These are phyloP conservation scores for Brassica juncea DNA, from an alignment of 345 rosid genomes.

Conservation along the genomic window DNA sequence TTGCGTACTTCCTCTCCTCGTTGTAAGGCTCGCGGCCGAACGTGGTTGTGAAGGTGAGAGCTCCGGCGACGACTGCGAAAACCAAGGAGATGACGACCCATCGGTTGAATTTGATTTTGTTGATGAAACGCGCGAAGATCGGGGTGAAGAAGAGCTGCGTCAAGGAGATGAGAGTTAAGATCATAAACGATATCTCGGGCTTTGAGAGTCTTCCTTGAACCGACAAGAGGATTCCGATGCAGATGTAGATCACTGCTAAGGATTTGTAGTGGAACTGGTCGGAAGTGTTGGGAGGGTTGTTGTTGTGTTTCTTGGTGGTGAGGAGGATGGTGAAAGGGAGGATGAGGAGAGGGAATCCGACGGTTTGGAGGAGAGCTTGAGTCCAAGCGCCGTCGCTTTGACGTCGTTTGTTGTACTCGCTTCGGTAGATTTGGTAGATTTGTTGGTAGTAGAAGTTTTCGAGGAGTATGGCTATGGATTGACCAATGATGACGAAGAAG, in stretches of 20 bases:
- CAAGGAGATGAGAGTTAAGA: conserved; percentile 38
- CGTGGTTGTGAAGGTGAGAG: conserved; percentile 40
- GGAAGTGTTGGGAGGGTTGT: conserved; percentile 24
- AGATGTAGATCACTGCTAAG: conserved; percentile 27
- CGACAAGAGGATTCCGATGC: conserved; percentile 31
- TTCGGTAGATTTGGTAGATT: conserved; percentile 25
- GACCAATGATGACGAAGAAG: conserved; percentile 36
- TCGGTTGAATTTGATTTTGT: conserved; percentile 33
- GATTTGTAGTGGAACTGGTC: conserved; percentile 23
- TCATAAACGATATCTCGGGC: conserved; percentile 25
- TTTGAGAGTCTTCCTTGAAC: conserved; percentile 38
- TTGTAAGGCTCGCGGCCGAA: conserved; percentile 41
- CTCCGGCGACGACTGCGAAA: conserved; percentile 42
- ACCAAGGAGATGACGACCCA: conserved; percentile 33
- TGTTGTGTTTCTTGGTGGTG: conserved; percentile 2
- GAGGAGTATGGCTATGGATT: conserved; percentile 32
- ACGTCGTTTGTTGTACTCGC: conserved; percentile 17
- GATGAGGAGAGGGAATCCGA: conserved; percentile 41
- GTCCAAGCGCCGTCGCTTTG: conserved; percentile 44
- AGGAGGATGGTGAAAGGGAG: conserved; percentile 36
- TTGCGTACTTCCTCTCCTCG: conserved; percentile 26
- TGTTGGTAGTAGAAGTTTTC: conserved; percentile 37
- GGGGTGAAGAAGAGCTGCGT: conserved; percentile 40
- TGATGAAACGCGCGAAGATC: conserved; percentile 21
- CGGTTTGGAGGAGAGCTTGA: conserved; percentile 38